Evolutionary conservation across 805 yeast species (phyloP), one percentile per base, ranked within the genome.

Genomic region (Candida palmyrensis): DNA sequence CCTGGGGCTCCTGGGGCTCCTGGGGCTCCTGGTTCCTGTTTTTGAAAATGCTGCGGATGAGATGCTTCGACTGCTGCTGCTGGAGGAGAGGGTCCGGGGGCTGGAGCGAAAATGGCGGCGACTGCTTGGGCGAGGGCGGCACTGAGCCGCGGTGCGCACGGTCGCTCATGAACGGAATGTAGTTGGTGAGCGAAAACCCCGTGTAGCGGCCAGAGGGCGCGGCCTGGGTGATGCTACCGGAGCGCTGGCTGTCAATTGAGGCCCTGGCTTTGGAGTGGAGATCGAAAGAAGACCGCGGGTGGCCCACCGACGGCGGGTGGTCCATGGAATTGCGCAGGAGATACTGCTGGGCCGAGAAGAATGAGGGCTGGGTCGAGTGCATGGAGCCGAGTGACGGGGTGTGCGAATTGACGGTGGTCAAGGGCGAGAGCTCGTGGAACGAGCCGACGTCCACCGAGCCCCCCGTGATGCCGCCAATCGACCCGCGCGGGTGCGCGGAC

Each of bases 331-430:
- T 56, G 18, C 70, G 47, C 3, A 57, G 44, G 25, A 65, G 44
- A 45, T 52, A 61, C 39, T 65, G 72, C 23, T 63, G 63, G 4
- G 72, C 71, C 1, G 66, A 59, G 39, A 65, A 62, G 37, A 62
- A 66, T 3, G 68, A 62, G 5, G 64, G 68, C 35, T 65, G 72
- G 3, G 61, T 51, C 25, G 67, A 63, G 37, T 65, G 70, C 11
- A 63, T 41, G 2, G 69, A 62, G 18, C 56, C 51, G 2, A 62
- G 49, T 9, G 69, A 63, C 1, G 67, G 70, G 0, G 70, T 60
- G 27, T 60, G 51, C 3, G 69, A 62, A 0, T 71, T 64, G 8
- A 69, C 61, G 4, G 72, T 65, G 6, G 72, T 63, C 35, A 64
- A 41, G 4, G 72, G 72, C 19, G 66, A 58, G 27, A 66, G 43